A percentile compares a stretch with the other conserved stretches of the same genome.
These are phyloP conservation scores for Candida tunisiensis DNA, from an alignment of 1,139 yeast species.

Conservation along the genomic window DNA sequence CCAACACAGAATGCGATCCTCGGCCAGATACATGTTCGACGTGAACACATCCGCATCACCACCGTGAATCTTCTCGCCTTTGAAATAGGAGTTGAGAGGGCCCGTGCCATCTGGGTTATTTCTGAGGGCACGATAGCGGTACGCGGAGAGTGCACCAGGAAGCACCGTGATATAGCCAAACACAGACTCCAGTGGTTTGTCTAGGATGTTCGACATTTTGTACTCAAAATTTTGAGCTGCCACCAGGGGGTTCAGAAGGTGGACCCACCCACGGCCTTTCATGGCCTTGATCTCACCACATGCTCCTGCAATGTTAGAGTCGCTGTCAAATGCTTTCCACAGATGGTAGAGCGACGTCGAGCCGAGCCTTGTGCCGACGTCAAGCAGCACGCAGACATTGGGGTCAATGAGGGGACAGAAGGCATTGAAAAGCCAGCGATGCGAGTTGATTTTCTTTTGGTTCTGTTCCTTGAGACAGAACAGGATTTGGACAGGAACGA, in stretches of 20 bases:
- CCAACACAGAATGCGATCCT: constrained; percentile 95
- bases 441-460: constrained; percentile 83
- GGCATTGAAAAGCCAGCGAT: constrained; percentile 89
- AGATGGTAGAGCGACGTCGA: constrained; percentile 71
- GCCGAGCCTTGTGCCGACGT: constrained; percentile 88
- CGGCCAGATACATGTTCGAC: constrained; percentile 95
- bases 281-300: constrained; percentile 94
- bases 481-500: constrained; percentile 83
- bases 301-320: constrained; percentile 94
- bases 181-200: constrained; percentile 83
- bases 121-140: constrained; percentile 72
- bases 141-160: constrained; percentile 95
- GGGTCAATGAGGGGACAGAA: constrained; percentile 85
- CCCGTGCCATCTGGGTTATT: constrained; percentile 88
- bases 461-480: constrained; percentile 84
- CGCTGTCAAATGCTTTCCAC: constrained; percentile 95
- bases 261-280: constrained; percentile 74
- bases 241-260: constrained; percentile 74
- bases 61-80: constrained; percentile 58
- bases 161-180: constrained; percentile 89
- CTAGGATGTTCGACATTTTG: constrained; percentile 88
- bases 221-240: constrained; percentile 96
- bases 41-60: constrained; percentile 61
- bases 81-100: constrained; percentile 73
- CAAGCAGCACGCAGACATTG: constrained; percentile 66